phyloP scores from a whole-genome alignment of 225 moss, liverwort and hornwort genomes.

The Physcomitrium patens region DNA sequence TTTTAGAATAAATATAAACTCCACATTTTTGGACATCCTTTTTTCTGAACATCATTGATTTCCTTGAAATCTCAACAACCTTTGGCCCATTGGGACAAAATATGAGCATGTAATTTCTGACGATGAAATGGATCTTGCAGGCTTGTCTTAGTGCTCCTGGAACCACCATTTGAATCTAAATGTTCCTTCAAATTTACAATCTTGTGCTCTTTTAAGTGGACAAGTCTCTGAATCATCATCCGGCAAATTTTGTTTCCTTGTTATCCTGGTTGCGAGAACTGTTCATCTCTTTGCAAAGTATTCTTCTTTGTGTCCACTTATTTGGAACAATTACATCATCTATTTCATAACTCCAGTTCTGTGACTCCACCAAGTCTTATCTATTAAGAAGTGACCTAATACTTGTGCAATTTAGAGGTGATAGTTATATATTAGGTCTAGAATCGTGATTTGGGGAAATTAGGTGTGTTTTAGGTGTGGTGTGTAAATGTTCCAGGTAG shows the following conservation, averaged over 20 bases:
- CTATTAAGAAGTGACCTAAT: too few relatives aligned
- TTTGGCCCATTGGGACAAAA: conserved; percentile 32
- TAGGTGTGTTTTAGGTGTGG: too few relatives aligned
- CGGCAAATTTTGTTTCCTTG: not conserved
- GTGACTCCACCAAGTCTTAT: too few relatives aligned
- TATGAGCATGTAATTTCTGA: conserved; percentile 30
- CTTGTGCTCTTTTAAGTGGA: conserved; percentile 2
- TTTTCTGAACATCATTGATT: conserved; percentile 13
- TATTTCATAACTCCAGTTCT: not conserved
- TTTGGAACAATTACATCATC: not conserved
- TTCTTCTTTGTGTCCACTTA: not conserved
- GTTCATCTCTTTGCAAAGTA: not conserved
- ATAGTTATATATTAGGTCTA: too few relatives aligned
- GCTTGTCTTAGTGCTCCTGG: conserved; percentile 33
- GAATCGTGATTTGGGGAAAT: too few relatives aligned
- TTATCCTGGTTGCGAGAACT: not conserved
- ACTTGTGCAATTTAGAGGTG: too few relatives aligned
- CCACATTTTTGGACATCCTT: conserved; percentile 40
- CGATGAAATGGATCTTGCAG: conserved; percentile 29
- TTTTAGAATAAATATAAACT: conserved; percentile 14
- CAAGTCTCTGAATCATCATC: not conserved
- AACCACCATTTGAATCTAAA: conserved; percentile 18
- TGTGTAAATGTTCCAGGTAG: too few relatives aligned
- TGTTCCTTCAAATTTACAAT: not conserved
- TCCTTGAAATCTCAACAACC: conserved; percentile 20